Conservation (phyloP, 768 basidiomycete species). For the Pisolithus tinctorius region DNA sequence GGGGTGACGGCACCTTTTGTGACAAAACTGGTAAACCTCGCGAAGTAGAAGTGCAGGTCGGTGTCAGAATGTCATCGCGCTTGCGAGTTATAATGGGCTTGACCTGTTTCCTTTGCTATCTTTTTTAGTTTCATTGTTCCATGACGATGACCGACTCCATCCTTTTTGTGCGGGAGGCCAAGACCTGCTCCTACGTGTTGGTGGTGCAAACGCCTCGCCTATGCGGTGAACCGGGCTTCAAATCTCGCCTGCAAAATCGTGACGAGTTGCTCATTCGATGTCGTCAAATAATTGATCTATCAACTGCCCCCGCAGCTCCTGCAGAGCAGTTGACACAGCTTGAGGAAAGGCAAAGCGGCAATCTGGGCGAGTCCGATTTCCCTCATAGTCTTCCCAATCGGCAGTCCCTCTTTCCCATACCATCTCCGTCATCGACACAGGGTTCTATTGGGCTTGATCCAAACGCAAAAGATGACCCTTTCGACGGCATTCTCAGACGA, state of each 20-base stretch:
- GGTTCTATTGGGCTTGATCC: constrained; percentile 12
- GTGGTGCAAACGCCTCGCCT: constrained; percentile 93
- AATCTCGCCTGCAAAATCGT: constrained; percentile 57
- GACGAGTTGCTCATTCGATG: constrained; percentile 72
- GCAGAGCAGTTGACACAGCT: constrained; percentile 24
- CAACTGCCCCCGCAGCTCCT: constrained; percentile 11
- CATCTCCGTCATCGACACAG: constrained; percentile 19
- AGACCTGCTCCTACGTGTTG: constrained; percentile 90
- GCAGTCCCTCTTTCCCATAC: constrained; percentile 41
- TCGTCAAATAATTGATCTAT: constrained; percentile 55
- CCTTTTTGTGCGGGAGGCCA: constrained; percentile 86
- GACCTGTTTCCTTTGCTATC: background rate
- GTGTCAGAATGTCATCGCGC: constrained; percentile 13
- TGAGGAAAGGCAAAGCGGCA: constrained; percentile 23
- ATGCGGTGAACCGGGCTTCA: constrained; percentile 91
- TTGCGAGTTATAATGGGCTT: background rate
- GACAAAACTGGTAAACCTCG: constrained; percentile 86
- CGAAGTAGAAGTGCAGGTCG: constrained; percentile 92
- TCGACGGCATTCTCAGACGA: constrained; percentile 22
- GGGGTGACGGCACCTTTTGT: constrained; percentile 87
- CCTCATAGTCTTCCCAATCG: constrained; percentile 48
- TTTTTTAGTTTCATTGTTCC: constrained; percentile 82
- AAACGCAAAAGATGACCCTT: constrained; percentile 13
- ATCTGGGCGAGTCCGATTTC: constrained; percentile 45
- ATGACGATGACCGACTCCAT: constrained; percentile 91